These are phyloP conservation scores for Houttuynia cordata DNA, from an alignment of 164 flowering plant genomes.

Conservation along the genomic window DNA sequence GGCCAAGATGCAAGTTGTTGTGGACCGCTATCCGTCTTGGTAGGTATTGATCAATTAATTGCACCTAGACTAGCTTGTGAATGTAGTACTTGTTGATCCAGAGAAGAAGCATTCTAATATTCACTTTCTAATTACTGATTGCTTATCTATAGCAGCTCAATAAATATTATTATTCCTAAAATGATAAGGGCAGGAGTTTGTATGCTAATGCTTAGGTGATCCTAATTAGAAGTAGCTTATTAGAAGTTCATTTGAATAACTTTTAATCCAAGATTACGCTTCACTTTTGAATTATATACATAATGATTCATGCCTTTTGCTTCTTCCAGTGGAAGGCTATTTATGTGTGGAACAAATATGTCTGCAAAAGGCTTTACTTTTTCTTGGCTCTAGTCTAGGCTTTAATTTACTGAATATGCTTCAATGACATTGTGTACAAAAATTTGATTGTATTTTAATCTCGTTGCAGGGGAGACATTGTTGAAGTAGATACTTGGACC, in stretches of 20 bases:
- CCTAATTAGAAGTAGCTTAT: not conserved
- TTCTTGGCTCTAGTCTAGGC: too few relatives aligned
- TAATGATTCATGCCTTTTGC: too few relatives aligned
- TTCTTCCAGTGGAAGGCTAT: too few relatives aligned
- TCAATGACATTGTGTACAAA: too few relatives aligned
- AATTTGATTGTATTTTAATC: not conserved
- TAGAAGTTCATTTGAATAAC: not conserved
- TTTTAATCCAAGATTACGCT: too few relatives aligned
- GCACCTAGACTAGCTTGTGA: not conserved
- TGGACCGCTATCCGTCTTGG: constrained; percentile 95
- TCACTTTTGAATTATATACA: too few relatives aligned
- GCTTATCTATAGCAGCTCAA: not conserved
- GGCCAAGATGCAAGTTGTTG: constrained; percentile 70
- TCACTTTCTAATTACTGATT: not conserved
- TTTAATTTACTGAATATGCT: too few relatives aligned
- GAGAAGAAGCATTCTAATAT: not conserved
- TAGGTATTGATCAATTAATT: constrained; percentile 11
- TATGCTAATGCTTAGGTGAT: not conserved
- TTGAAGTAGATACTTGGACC: constrained; percentile 92
- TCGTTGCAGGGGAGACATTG: constrained; percentile 75
- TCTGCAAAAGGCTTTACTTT: too few relatives aligned
- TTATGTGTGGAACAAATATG: too few relatives aligned
- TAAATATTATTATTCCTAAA: too few relatives aligned
- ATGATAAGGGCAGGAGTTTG: not conserved
- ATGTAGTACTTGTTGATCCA: too few relatives aligned